Percentiles rank a stretch among this genome's conserved stretches.
phyloP scores from a whole-genome alignment of 1,139 yeast species.

The Zhuliangozyma parablackwelliae region DNA sequence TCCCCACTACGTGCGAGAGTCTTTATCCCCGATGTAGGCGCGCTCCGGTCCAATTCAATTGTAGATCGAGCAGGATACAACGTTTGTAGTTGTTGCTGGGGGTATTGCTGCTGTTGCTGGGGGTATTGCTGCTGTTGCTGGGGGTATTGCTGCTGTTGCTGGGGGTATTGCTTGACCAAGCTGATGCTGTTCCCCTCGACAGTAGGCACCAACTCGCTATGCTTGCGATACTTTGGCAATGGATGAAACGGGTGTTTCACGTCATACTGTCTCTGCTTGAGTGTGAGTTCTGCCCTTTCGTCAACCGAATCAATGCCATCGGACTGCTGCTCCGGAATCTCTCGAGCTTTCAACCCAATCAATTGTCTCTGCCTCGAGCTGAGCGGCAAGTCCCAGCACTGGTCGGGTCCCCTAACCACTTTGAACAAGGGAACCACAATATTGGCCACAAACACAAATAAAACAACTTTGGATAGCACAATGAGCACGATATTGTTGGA shows the following conservation, averaged over 20 bases:
- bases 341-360: conserved; percentile 25
- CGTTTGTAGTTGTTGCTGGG: too few species aligned
- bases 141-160: too few species aligned
- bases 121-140: too few species aligned
- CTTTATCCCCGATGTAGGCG: too few species aligned
- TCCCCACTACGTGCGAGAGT: too few species aligned
- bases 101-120: too few species aligned
- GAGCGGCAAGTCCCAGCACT: conserved; percentile 40
- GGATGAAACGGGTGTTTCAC: conserved; percentile 6
- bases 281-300: conserved; percentile 9
- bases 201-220: conserved; percentile 4
- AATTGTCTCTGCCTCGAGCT: conserved; percentile 32
- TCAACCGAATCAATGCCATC: conserved; percentile 6
- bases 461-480: conserved; percentile 5
- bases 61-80: too few species aligned
- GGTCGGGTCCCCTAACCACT: conserved; percentile 31
- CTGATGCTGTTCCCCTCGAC: too few species aligned
- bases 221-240: conserved; percentile 9
- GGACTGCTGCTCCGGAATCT: neutral
- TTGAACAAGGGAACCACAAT: conserved; percentile 15
- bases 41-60: too few species aligned
- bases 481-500: conserved; percentile 7
- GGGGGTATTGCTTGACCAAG: too few species aligned
- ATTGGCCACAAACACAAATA: conserved; percentile 5
- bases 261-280: conserved; percentile 13